These are phyloP conservation scores for Ustanciosporium gigantosporum DNA, from an alignment of 1,284 basidiomycete species.

Conservation along the genomic window DNA sequence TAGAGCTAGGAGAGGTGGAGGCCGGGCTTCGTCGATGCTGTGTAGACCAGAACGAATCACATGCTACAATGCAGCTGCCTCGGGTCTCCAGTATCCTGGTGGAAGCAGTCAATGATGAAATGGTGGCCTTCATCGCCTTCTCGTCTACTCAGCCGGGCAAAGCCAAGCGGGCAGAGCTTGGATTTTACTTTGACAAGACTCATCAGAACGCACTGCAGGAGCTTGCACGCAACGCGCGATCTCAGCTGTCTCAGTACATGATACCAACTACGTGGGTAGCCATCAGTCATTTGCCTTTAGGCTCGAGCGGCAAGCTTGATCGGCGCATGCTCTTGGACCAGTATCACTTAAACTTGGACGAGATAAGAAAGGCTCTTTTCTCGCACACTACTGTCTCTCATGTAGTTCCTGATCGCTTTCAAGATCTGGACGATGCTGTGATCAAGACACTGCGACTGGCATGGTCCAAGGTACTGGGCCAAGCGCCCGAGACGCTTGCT, in stretches of 20 bases:
- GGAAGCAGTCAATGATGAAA: background rate
- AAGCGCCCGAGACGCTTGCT: background rate
- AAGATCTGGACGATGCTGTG: background rate
- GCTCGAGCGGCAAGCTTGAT: conserved; percentile 1
- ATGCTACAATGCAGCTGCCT: background rate
- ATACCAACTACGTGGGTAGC: conserved; percentile 1
- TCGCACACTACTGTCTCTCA: too few species aligned
- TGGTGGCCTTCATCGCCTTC: background rate
- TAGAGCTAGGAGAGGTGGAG: conserved; percentile 4
- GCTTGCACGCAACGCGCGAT: background rate
- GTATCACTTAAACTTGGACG: background rate
- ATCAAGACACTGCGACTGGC: background rate
- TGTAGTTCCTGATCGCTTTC: background rate
- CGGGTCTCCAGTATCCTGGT: background rate
- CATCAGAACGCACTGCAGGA: background rate
- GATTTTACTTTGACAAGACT: conserved; percentile 1
- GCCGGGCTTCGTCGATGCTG: background rate
- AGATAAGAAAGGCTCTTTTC: too few species aligned
- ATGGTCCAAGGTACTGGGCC: background rate
- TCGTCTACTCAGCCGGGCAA: too few species aligned
- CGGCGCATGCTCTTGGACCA: background rate
- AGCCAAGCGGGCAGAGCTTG: too few species aligned
- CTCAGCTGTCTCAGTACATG: conserved; percentile 2
- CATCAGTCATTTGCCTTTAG: background rate
- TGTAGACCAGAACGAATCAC: background rate